Conservation (phyloP, 108 stramenopile genomes). For the Discostella stelligeroides region DNA sequence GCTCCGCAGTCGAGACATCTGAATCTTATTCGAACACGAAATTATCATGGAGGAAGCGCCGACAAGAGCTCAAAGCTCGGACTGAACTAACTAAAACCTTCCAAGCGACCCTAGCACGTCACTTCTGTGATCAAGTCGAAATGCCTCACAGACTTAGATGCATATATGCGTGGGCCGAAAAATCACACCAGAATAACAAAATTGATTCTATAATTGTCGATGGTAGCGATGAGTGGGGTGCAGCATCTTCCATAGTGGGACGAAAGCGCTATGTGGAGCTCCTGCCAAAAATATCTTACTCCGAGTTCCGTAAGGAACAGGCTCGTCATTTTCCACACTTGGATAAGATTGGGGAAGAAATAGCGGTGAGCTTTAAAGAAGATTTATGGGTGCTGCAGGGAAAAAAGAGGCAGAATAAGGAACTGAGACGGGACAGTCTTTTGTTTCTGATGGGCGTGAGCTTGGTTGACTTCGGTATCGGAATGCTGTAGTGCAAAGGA, state of each 20-base stretch:
- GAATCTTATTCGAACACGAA: conserved; percentile 4
- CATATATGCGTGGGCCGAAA: conserved; percentile 91
- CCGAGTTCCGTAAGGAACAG: conserved; percentile 85
- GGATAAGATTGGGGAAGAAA: conserved; percentile 77
- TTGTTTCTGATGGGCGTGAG: conserved; percentile 77
- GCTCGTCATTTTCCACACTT: conserved; percentile 76
- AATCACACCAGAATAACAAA: conserved; percentile 82
- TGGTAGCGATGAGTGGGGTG: conserved; percentile 54
- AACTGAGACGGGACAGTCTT: conserved; percentile 65
- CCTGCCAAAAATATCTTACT: conserved; percentile 76
- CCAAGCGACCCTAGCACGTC: conserved; percentile 47
- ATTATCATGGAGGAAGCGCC: conserved; percentile 69
- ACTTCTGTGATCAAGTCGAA: conserved; percentile 88
- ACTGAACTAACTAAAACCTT: conserved; percentile 65
- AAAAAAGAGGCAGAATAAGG: conserved; percentile 68
- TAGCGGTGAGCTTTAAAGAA: conserved; percentile 76
- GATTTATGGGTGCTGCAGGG: conserved; percentile 85
- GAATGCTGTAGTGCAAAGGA: conserved; percentile 9
- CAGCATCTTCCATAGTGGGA: conserved; percentile 53
- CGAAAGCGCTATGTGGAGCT: conserved; percentile 90
- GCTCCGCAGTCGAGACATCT: conserved; percentile 22
- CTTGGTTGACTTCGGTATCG: conserved; percentile 64
- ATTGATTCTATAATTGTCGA: conserved; percentile 80
- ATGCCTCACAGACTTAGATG: conserved; percentile 84
- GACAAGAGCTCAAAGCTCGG: conserved; percentile 58